phyloP scores from a whole-genome alignment of 345 rosid genomes.

The Salix exigua region DNA sequence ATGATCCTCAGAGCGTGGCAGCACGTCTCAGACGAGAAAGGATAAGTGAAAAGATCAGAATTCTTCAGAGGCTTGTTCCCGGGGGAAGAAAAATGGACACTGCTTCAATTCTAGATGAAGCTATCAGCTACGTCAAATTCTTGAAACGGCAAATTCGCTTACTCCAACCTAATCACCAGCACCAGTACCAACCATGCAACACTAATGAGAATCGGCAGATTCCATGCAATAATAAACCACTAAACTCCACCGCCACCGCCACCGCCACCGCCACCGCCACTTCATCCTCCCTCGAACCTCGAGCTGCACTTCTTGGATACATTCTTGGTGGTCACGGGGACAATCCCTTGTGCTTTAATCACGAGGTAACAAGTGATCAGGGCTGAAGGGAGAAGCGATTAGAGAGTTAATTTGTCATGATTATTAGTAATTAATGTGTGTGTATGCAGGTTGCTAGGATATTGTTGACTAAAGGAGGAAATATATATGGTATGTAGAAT shows the following conservation, averaged over 20 bases:
- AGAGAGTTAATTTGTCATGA: neutral
- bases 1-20: slow-evolving; percentile 95
- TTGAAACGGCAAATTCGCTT: slow-evolving; percentile 76
- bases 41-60: slow-evolving; percentile 88
- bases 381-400: neutral
- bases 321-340: neutral
- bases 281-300: slow-evolving; percentile 18
- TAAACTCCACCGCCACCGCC: slow-evolving; percentile 18
- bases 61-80: slow-evolving; percentile 85
- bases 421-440: neutral
- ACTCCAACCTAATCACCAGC: slow-evolving; percentile 50
- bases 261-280: slow-evolving; percentile 17
- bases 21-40: slow-evolving; percentile 89
- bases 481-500: slow-evolving; percentile 34
- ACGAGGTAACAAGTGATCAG: slow-evolving; percentile 38
- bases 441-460: slow-evolving; percentile 51
- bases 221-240: slow-evolving; percentile 9
- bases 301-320: slow-evolving; percentile 14
- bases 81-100: slow-evolving; percentile 98
- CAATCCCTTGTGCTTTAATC: slow-evolving; percentile 24
- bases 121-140: slow-evolving; percentile 90
- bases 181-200: neutral
- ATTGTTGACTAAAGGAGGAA: slow-evolving; percentile 51
- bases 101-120: slow-evolving; percentile 94
- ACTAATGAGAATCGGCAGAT: slow-evolving; percentile 18